These are phyloP conservation scores for Eruca vesicaria DNA, from an alignment of 441 rosid genomes.

Conservation along the genomic window DNA sequence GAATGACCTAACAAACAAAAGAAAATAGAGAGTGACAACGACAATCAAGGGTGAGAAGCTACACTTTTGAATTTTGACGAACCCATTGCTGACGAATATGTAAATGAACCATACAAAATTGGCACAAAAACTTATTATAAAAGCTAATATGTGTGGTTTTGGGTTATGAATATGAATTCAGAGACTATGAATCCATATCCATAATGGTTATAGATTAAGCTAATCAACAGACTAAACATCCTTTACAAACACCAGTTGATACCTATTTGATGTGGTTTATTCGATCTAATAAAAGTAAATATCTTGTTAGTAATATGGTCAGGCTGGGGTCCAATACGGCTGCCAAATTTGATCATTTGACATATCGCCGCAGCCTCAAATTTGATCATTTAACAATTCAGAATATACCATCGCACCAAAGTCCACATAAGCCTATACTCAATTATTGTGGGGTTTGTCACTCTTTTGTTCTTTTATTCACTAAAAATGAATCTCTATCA, in stretches of 20 bases:
- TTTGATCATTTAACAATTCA: background rate
- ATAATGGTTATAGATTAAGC: background rate
- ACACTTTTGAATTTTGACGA: no score
- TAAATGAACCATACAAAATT: no score
- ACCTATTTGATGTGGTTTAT: background rate
- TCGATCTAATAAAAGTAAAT: conserved; percentile 3
- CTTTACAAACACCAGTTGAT: background rate
- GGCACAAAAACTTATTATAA: no score
- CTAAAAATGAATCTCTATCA: background rate
- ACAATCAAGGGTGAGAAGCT: no score
- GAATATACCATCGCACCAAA: background rate
- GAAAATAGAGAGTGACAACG: no score
- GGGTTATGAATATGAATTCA: background rate
- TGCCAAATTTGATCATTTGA: conserved; percentile 31
- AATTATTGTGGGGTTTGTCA: background rate
- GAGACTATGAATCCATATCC: conserved; percentile 12
- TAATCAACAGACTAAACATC: background rate
- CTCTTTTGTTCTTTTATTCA: background rate
- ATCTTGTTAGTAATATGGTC: background rate
- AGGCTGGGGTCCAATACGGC: conserved; percentile 23
- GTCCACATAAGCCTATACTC: background rate
- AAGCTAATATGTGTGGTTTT: no score
- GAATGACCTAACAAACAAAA: no score
- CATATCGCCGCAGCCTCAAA: conserved; percentile 29
- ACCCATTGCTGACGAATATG: no score